phyloP scores from a whole-genome alignment of 306 rosid species.

The Prunus mongolica region DNA sequence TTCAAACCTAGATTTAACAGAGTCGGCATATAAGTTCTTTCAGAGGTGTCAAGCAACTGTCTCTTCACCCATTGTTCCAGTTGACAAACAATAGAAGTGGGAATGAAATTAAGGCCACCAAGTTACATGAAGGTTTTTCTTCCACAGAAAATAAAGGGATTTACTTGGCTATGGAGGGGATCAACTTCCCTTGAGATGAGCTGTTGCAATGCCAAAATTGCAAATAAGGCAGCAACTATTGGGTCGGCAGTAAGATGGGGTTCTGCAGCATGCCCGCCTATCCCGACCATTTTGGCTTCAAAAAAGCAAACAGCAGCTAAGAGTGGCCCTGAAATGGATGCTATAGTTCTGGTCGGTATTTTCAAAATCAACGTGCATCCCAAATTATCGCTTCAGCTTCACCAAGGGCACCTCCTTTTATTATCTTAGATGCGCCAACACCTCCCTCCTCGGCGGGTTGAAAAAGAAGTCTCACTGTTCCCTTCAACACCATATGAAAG shows the following conservation, averaged over 20 bases:
- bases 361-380: slow-evolving; percentile 34
- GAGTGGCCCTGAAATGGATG: slow-evolving; percentile 43
- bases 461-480: slow-evolving; percentile 65
- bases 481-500: slow-evolving; percentile 41
- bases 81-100: not conserved
- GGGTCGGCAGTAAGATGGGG: slow-evolving; percentile 56
- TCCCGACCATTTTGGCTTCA: slow-evolving; percentile 50
- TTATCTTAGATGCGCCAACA: slow-evolving; percentile 50
- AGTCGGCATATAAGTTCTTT: no score
- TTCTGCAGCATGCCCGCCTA: slow-evolving; percentile 59
- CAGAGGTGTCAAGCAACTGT: no score
- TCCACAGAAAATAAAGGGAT: not conserved
- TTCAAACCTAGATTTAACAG: no score
- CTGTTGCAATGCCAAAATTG: slow-evolving; percentile 65
- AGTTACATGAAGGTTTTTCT: no score
- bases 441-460: slow-evolving; percentile 82
- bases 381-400: slow-evolving; percentile 60
- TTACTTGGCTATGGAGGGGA: slow-evolving; percentile 60
- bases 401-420: slow-evolving; percentile 56
- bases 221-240: slow-evolving; percentile 57
- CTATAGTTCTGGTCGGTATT: slow-evolving; percentile 50
- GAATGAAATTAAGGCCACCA: not conserved
- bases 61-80: no score
- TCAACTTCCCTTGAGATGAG: slow-evolving; percentile 67
- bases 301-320: slow-evolving; percentile 57